A percentile compares a stretch with the other conserved stretches of the same genome.
Evolutionary conservation across 108 stramenopile genomes (phyloP).

Genomic region (Schizochytrium sp.): DNA sequence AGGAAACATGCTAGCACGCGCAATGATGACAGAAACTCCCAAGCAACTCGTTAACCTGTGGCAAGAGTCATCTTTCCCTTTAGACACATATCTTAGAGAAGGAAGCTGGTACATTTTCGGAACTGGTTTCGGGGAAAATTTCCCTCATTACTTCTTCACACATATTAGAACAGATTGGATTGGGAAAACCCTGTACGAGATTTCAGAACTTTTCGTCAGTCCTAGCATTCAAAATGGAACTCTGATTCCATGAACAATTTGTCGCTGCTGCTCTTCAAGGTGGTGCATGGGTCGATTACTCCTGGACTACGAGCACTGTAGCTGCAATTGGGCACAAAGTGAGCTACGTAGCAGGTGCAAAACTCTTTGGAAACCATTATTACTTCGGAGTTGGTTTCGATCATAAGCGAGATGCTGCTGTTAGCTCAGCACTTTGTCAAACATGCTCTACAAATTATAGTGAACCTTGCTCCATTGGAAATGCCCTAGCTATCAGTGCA

Average conservation of each 20-base stretch:
- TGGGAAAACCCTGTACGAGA: neutral
- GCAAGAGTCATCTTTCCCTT: neutral
- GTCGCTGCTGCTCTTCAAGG: neutral
- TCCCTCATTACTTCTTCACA: neutral
- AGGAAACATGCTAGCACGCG: neutral
- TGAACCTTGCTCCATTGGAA: conserved; percentile 1
- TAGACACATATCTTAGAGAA: neutral
- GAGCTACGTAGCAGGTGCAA: neutral
- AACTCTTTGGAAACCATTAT: conserved; percentile 1
- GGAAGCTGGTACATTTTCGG: neutral
- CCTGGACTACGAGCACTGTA: neutral
- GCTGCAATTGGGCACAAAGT: neutral
- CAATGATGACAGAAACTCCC: neutral
- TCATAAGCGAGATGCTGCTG: neutral
- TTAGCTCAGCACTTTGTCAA: neutral
- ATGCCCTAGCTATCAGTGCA: neutral
- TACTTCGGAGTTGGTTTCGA: neutral
- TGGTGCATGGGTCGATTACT: neutral
- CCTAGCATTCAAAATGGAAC: neutral
- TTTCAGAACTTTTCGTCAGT: neutral
- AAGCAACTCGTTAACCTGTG: neutral
- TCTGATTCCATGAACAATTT: neutral
- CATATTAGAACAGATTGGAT: neutral
- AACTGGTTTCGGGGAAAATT: neutral
- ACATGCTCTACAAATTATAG: neutral